These are phyloP conservation scores for Hypericum androsaemum DNA, from an alignment of 345 rosid genomes.

Conservation along the genomic window DNA sequence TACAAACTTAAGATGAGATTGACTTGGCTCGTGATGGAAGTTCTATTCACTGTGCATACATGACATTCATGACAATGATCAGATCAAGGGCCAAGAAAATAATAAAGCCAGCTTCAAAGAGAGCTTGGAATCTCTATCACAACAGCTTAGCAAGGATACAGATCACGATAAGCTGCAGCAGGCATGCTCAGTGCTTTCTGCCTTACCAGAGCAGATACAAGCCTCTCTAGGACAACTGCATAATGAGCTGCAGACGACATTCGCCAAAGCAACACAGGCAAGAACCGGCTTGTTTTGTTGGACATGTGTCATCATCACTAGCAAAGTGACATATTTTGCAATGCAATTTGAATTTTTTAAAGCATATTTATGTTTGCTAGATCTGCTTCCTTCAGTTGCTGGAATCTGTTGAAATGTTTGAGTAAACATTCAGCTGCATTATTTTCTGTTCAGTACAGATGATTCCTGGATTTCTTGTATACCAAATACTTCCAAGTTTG, in stretches of 20 bases:
- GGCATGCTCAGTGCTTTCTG: conserved; percentile 35
- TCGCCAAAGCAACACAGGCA: conserved; percentile 56
- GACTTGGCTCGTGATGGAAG: conserved; percentile 4
- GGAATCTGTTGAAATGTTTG: too few relatives aligned
- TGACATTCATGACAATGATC: conserved; percentile 20
- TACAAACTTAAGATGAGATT: conserved; percentile 11
- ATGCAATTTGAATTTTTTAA: not conserved
- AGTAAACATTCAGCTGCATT: too few relatives aligned
- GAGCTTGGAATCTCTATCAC: conserved; percentile 53
- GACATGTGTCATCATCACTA: conserved; percentile 1
- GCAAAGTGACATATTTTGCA: not conserved
- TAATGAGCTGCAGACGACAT: conserved; percentile 38
- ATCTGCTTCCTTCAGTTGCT: too few relatives aligned
- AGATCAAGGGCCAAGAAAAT: conserved; percentile 63
- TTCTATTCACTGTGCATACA: conserved; percentile 13
- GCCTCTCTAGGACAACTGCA: conserved; percentile 38
- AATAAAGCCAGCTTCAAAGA: conserved; percentile 45
- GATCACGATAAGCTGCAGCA: conserved; percentile 42
- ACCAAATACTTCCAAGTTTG: too few relatives aligned
- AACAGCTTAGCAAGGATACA: conserved; percentile 40
- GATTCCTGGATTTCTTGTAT: too few relatives aligned
- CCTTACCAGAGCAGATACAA: conserved; percentile 51
- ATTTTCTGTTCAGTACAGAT: too few relatives aligned
- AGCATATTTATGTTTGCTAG: too few relatives aligned
- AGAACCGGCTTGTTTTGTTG: conserved; percentile 4